These are phyloP conservation scores for Tulasnella sp. DNA, from an alignment of 768 basidiomycete species.

Conservation along the genomic window DNA sequence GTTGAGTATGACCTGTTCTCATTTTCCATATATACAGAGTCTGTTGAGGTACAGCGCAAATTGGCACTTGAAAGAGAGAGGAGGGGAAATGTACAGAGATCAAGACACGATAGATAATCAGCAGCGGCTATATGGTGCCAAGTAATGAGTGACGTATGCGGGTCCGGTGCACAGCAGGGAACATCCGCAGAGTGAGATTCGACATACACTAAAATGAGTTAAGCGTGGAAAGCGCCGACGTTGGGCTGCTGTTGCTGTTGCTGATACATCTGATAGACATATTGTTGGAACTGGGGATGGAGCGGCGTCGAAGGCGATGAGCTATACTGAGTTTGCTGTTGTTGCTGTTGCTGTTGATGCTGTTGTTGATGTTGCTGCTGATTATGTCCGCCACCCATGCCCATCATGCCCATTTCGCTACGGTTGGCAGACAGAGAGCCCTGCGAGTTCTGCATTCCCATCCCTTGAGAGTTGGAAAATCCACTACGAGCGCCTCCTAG, in stretches of 20 bases:
- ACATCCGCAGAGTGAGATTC: background rate
- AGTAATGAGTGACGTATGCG: too few species aligned
- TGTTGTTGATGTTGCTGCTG: background rate
- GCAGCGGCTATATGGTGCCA: too few species aligned
- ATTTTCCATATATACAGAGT: too few species aligned
- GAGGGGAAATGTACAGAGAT: too few species aligned
- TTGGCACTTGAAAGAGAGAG: too few species aligned
- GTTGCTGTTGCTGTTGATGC: conserved; percentile 36
- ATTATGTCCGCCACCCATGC: background rate
- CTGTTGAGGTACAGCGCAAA: too few species aligned
- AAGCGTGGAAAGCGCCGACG: conserved; percentile 68
- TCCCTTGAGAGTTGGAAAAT: background rate
- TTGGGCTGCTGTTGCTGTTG: conserved; percentile 61
- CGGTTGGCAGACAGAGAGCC: conserved; percentile 6
- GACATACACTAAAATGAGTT: background rate
- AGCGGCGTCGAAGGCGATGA: conserved; percentile 34
- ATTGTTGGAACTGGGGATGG: conserved; percentile 64
- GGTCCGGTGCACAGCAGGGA: background rate
- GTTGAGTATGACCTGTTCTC: too few species aligned
- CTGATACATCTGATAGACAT: conserved; percentile 71
- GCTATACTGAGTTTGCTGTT: conserved; percentile 46
- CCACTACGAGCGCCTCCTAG: background rate
- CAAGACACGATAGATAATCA: too few species aligned
- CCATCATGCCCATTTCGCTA: conserved; percentile 14
- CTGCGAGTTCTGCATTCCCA: conserved; percentile 36